These are phyloP conservation scores for Brassica incana DNA, from an alignment of 345 rosid genomes.

Conservation along the genomic window DNA sequence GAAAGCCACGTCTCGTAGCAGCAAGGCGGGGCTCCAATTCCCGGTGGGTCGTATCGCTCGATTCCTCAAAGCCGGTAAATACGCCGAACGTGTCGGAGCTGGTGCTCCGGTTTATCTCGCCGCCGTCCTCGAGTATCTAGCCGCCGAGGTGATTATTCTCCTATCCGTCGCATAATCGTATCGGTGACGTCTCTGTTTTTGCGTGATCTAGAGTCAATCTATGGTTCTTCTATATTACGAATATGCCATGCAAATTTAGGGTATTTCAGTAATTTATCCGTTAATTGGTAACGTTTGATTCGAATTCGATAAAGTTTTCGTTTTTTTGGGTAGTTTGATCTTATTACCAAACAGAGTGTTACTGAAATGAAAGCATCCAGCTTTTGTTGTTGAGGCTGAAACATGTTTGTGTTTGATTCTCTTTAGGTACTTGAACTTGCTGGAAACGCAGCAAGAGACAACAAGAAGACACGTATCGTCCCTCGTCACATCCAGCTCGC, in stretches of 20 bases:
- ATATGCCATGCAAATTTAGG: not conserved
- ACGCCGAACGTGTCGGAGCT: conserved; percentile 95
- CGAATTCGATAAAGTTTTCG: not conserved
- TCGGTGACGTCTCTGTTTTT: not conserved
- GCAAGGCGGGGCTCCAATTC: conserved; percentile 92
- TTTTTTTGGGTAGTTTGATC: not conserved
- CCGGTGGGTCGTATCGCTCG: conserved; percentile 97
- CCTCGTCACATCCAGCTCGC: conserved; percentile 94
- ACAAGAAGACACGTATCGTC: conserved; percentile 86
- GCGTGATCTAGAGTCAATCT: conserved; percentile 5
- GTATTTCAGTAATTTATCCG: not conserved
- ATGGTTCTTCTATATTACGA: conserved; percentile 30
- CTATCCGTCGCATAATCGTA: not conserved
- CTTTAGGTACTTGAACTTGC: conserved; percentile 82
- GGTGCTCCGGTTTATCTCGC: conserved; percentile 97
- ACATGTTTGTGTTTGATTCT: not conserved
- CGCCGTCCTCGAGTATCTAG: conserved; percentile 90
- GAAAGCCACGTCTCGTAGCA: conserved; percentile 96
- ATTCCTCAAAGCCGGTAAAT: conserved; percentile 92
- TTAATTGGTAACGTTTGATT: not conserved
- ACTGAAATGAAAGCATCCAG: not conserved
- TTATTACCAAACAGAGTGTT: not conserved
- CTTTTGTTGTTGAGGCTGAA: not conserved
- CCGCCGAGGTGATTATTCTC: conserved; percentile 71
- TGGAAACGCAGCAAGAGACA: conserved; percentile 89